A percentile compares a stretch with the other conserved stretches of the same genome.
These are phyloP conservation scores for Crithidia mellificae DNA, from an alignment of 208 protist genomes.

Conservation along the genomic window DNA sequence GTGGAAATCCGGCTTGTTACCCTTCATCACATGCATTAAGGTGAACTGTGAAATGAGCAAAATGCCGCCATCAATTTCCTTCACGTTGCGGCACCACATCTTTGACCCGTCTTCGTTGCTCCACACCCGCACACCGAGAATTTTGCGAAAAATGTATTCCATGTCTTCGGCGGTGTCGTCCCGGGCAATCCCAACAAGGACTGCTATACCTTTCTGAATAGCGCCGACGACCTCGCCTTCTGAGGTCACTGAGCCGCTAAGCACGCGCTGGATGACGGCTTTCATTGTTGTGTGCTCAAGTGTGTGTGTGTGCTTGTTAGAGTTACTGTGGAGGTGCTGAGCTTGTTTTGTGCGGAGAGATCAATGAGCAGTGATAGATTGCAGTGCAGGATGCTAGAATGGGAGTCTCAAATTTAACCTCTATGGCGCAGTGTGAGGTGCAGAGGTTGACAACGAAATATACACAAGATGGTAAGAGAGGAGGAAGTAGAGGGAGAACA, in stretches of 20 bases:
- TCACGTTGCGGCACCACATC: constrained; percentile 77
- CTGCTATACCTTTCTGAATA: constrained; percentile 76
- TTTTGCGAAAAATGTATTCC: constrained; percentile 81
- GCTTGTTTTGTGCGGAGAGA: not conserved
- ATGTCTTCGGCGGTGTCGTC: constrained; percentile 78
- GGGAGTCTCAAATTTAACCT: no score
- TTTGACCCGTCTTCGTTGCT: constrained; percentile 61
- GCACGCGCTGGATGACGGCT: constrained; percentile 84
- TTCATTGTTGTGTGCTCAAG: no score
- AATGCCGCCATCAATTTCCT: constrained; percentile 81
- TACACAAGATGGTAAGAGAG: no score
- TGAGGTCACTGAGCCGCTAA: constrained; percentile 64
- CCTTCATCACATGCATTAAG: constrained; percentile 88
- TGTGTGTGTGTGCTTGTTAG: no score
- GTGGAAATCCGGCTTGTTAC: constrained; percentile 92
- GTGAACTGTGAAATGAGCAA: constrained; percentile 93
- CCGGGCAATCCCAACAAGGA: constrained; percentile 80
- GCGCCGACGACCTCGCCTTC: constrained; percentile 69
- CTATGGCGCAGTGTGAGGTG: no score
- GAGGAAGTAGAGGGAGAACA: no score
- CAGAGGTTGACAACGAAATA: no score
- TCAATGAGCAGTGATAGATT: not conserved
- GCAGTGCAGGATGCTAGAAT: no score
- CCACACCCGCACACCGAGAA: constrained; percentile 76
- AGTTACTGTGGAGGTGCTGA: no score